Percentiles rank a stretch among this genome's conserved stretches.
phyloP scores from a whole-genome alignment of 192 early-diverging fungal genomes.

The Lunasporangiospora selenospora region DNA sequence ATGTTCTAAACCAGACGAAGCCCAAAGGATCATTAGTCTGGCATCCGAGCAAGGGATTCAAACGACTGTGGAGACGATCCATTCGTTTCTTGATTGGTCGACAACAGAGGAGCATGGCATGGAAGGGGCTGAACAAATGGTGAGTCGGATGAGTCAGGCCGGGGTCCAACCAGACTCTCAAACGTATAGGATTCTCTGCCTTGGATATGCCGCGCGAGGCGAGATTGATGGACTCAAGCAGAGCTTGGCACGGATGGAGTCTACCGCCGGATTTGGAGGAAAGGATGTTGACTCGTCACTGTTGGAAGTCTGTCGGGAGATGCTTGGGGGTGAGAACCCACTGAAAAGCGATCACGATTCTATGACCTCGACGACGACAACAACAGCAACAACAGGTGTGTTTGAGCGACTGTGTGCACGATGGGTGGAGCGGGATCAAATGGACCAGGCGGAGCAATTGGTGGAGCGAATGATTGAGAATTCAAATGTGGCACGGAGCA shows the following conservation, averaged over 20 bases:
- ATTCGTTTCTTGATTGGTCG: slow-evolving; percentile 25
- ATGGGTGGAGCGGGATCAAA: slow-evolving; percentile 22
- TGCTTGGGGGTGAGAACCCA: slow-evolving; percentile 4
- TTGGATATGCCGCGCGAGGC: slow-evolving; percentile 26
- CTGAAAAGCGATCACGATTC: not conserved
- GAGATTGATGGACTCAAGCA: slow-evolving; percentile 4
- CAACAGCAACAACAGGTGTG: not conserved
- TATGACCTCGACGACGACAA: not conserved
- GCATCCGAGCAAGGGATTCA: slow-evolving; percentile 9
- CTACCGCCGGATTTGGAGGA: slow-evolving; percentile 1
- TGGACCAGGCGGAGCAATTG: slow-evolving; percentile 23
- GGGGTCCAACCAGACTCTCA: slow-evolving; percentile 13
- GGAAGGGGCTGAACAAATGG: slow-evolving; percentile 19
- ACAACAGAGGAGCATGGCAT: slow-evolving; percentile 18
- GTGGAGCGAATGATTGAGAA: slow-evolving; percentile 6
- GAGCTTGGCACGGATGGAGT: slow-evolving; percentile 25
- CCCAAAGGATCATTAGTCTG: slow-evolving; percentile 12
- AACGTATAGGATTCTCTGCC: slow-evolving; percentile 31
- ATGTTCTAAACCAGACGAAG: slow-evolving; percentile 2
- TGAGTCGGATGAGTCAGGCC: slow-evolving; percentile 11
- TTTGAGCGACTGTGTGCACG: slow-evolving; percentile 14
- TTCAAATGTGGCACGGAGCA: not conserved
- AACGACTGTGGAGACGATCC: slow-evolving; percentile 27
- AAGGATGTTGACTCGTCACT: not conserved
- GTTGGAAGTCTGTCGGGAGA: not conserved